phyloP scores from a whole-genome alignment of 331 rosid genomes.

The Arachis monticola region DNA sequence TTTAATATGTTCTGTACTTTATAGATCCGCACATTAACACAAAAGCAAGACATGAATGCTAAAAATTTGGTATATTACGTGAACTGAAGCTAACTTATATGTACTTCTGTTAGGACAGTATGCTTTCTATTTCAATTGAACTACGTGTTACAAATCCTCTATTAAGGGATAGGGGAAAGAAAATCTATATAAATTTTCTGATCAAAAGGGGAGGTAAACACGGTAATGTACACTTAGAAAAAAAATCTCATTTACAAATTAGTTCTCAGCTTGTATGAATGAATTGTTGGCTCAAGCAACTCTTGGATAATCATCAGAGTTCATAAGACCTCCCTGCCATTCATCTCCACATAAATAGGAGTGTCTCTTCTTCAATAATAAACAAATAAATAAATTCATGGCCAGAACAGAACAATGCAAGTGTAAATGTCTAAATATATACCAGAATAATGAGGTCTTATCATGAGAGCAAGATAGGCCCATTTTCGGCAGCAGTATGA shows the following conservation, averaged over 20 bases:
- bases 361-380: conserved; percentile 4
- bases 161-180: not conserved
- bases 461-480: conserved; percentile 81
- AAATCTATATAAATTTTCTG: conserved; percentile 15
- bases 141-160: conserved; percentile 41
- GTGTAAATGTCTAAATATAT: conserved; percentile 28
- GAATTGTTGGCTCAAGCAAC: conserved; percentile 33
- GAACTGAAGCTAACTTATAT: conserved; percentile 17
- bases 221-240: conserved; percentile 51
- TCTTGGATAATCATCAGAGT: conserved; percentile 21
- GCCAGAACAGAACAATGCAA: conserved; percentile 21
- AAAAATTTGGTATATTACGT: conserved; percentile 12
- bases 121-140: conserved; percentile 47
- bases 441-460: conserved; percentile 31
- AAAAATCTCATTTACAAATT: conserved; percentile 46
- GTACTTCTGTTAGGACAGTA: conserved; percentile 27
- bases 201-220: conserved; percentile 16
- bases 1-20: conserved; percentile 2
- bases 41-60: conserved; percentile 3
- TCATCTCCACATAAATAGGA: conserved; percentile 43
- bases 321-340: conserved; percentile 32
- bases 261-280: conserved; percentile 31
- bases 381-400: not conserved
- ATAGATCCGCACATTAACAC: not conserved
- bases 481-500: conserved; percentile 79